Conservation (phyloP, 768 basidiomycete species). For the Hygrophorus russula region DNA sequence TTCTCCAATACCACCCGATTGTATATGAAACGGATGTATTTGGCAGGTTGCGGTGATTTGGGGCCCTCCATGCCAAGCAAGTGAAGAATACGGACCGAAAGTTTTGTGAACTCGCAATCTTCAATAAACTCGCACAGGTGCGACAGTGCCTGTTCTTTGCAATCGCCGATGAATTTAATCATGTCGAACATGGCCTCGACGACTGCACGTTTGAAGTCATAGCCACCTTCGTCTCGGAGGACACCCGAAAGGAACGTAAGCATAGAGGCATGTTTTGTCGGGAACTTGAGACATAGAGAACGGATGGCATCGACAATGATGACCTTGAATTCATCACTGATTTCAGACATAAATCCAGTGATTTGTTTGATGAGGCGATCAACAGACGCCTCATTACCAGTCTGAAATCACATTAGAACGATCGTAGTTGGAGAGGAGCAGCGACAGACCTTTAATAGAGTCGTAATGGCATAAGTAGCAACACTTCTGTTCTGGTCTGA, state of each 20-base stretch:
- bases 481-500: slow-evolving; percentile 92
- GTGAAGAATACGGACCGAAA: slow-evolving; percentile 94
- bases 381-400: slow-evolving; percentile 97
- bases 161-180: slow-evolving; percentile 95
- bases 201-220: slow-evolving; percentile 98
- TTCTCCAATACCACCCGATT: slow-evolving; percentile 99
- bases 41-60: slow-evolving; percentile 90
- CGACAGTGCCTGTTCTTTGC: slow-evolving; percentile 94
- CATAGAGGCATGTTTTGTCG: slow-evolving; percentile 93
- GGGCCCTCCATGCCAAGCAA: slow-evolving; percentile 94
- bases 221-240: slow-evolving; percentile 95
- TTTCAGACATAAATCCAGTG: slow-evolving; percentile 96
- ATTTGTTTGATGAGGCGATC: slow-evolving; percentile 99
- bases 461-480: slow-evolving; percentile 98
- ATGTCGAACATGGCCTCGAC: slow-evolving; percentile 99
- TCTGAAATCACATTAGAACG: slow-evolving; percentile 33
- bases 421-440: neutral
- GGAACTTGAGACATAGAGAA: slow-evolving; percentile 97
- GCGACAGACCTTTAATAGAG: slow-evolving; percentile 76
- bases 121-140: slow-evolving; percentile 99
- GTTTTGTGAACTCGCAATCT: slow-evolving; percentile 99
- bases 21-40: slow-evolving; percentile 99
- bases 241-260: slow-evolving; percentile 94
- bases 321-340: slow-evolving; percentile 99
- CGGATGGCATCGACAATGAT: slow-evolving; percentile 99